Conservation (phyloP, 305 asterid genomes). For the Solanum hybrid region DNA sequence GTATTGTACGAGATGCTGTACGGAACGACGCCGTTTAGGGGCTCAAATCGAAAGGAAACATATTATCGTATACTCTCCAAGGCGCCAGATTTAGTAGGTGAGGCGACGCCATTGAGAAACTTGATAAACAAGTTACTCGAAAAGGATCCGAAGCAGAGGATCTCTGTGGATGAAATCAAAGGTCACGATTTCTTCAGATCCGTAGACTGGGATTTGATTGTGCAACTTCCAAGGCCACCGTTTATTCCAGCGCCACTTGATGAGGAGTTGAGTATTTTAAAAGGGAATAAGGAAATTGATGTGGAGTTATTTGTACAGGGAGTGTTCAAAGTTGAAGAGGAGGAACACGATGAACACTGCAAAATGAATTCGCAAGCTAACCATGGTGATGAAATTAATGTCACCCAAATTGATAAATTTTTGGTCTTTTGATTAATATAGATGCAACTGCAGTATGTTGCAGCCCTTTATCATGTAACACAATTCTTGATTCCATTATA, state of each 20-base stretch:
- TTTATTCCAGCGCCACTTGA: conserved; percentile 47
- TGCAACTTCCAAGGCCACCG: conserved; percentile 76
- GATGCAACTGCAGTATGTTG: background rate
- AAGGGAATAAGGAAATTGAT: conserved; percentile 44
- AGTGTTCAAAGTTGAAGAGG: conserved; percentile 32
- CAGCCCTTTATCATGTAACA: background rate
- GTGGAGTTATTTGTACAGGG: conserved; percentile 61
- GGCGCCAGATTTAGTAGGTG: conserved; percentile 56
- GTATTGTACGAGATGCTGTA: conserved; percentile 84
- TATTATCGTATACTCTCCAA: conserved; percentile 34
- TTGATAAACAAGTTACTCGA: conserved; percentile 62
- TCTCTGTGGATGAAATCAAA: conserved; percentile 41
- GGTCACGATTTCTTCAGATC: conserved; percentile 47
- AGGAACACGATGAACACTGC: conserved; percentile 12
- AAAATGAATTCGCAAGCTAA: background rate
- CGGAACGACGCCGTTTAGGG: conserved; percentile 78
- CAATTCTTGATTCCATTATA: background rate
- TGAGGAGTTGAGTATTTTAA: conserved; percentile 23
- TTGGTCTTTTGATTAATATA: background rate
- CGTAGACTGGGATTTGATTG: conserved; percentile 57
- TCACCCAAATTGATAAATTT: background rate
- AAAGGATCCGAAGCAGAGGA: conserved; percentile 63
- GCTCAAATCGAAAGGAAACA: conserved; percentile 64
- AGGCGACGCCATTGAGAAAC: conserved; percentile 67
- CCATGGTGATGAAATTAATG: background rate